A percentile compares a stretch with the other conserved stretches of the same genome.
Conservation (phyloP, 768 basidiomycete genomes). For the Clitopilus passeckerianus region DNA sequence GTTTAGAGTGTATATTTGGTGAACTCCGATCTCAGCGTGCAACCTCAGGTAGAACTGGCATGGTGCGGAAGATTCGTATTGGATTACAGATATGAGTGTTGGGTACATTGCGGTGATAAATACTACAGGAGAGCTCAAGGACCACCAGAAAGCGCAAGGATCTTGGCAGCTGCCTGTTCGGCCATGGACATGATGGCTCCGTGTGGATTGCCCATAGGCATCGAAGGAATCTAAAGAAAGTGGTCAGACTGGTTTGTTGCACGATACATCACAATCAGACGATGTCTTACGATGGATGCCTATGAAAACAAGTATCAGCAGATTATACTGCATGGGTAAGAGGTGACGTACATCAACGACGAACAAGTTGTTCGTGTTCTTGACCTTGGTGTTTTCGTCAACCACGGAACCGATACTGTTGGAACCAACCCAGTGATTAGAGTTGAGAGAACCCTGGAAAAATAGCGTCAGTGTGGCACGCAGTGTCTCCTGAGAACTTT, state of each 20-base stretch:
- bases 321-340: neutral
- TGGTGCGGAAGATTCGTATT: too few relatives aligned
- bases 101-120: neutral
- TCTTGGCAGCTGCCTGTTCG: slow-evolving; percentile 52
- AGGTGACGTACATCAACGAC: slow-evolving; percentile 40
- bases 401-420: slow-evolving; percentile 50
- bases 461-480: neutral
- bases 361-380: slow-evolving; percentile 44
- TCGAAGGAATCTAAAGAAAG: slow-evolving; percentile 34
- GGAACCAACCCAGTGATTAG: slow-evolving; percentile 62
- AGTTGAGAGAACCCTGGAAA: slow-evolving; percentile 37
- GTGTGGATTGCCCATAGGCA: slow-evolving; percentile 57
- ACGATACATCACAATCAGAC: neutral
- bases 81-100: neutral
- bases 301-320: slow-evolving; percentile 2
- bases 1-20: neutral
- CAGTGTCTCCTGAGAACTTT: neutral
- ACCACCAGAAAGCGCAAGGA: slow-evolving; percentile 51
- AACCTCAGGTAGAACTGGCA: neutral
- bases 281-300: slow-evolving; percentile 28
- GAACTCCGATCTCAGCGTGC: neutral
- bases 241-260: too few relatives aligned
- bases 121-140: slow-evolving; percentile 22
- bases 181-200: slow-evolving; percentile 52
- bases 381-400: slow-evolving; percentile 53